phyloP scores from a whole-genome alignment of 2,329 filamentous ascomycete genomes.

The Ophiostoma quercus region DNA sequence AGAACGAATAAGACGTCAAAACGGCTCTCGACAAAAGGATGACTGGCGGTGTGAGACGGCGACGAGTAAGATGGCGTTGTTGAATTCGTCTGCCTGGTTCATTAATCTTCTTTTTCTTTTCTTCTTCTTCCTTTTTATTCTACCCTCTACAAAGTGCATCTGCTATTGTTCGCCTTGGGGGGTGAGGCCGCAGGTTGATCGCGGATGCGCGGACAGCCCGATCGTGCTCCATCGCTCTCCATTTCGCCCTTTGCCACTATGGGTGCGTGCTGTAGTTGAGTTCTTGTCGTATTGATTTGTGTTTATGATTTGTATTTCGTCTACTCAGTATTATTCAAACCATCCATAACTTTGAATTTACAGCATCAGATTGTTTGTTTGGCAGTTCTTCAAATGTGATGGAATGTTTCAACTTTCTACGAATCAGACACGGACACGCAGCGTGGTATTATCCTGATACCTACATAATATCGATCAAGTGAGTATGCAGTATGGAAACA shows the following conservation, averaged over 20 bases:
- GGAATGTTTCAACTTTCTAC: too few species aligned
- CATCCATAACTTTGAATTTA: neutral
- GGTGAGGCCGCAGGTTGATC: slow-evolving; percentile 13
- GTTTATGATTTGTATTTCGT: neutral
- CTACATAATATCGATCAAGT: too few species aligned
- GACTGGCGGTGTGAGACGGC: slow-evolving; percentile 11
- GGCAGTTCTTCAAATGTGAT: too few species aligned
- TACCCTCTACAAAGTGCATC: neutral
- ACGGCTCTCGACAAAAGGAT: neutral
- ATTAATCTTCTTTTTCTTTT: neutral
- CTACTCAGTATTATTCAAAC: too few species aligned
- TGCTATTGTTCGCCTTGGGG: slow-evolving; percentile 2
- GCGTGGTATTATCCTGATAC: too few species aligned
- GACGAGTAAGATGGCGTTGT: slow-evolving; percentile 10
- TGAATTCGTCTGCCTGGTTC: slow-evolving; percentile 8
- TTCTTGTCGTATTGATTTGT: neutral
- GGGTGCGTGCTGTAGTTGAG: neutral
- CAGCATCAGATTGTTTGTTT: too few species aligned
- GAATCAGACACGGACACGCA: too few species aligned
- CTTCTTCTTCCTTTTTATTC: neutral
- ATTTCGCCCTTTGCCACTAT: slow-evolving; percentile 6
- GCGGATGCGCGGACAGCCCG: slow-evolving; percentile 10
- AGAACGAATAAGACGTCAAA: neutral
- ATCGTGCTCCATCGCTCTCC: neutral
- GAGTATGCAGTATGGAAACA: too few species aligned